Base-by-base conservation (phyloP, 441 rosid species). In the Dalechampia spathulata region DNA sequence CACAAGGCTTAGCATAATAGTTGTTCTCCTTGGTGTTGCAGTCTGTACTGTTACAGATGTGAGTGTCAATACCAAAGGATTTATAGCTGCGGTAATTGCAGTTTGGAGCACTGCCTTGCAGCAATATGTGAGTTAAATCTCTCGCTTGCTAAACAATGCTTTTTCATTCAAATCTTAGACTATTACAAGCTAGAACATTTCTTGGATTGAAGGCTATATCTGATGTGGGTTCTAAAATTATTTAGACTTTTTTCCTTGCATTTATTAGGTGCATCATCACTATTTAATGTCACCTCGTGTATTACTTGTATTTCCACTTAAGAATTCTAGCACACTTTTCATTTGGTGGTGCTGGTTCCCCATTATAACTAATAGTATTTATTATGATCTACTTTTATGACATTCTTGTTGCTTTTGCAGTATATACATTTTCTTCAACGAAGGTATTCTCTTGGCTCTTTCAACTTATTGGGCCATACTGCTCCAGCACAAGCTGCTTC, bases 1-100 rank as follows among this genome's bases (percentile, higher is more conserved):
- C 66, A 92, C 97, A n/a, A 92, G 86, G 82, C 99, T 92, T 50
- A 92, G 99, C 83, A 92, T 92, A 60, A 30, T 71, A 57, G 52
- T 92, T 26, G 99, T 92, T 62, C 97, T 92, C 60, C 69, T 88
- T 62, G 99, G 99, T 49, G 99, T 93, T 67, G 96, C 83, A 7
- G 96, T 93, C 38, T 93, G 99, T 66, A 93, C 99, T 32, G 99
- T 93, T 43, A 89, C 99, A 30, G 99, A 93, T 73, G 93, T 93
- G 53, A 93, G 97, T 77, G 99, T 93, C 55, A 93, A 93, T 60
- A 59, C 80, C 66, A 87, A 87, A 55, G 99, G 99, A 44, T 89
- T 89, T 67, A 55, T 86, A 43, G 97, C 99, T 51, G 97, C 99
- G 9, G 64, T 76, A 12, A 68, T 92, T 1, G 99, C 96, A 32